These are phyloP conservation scores for Xerocomellus amylosporus DNA, from an alignment of 768 basidiomycete genomes.

Conservation along the genomic window DNA sequence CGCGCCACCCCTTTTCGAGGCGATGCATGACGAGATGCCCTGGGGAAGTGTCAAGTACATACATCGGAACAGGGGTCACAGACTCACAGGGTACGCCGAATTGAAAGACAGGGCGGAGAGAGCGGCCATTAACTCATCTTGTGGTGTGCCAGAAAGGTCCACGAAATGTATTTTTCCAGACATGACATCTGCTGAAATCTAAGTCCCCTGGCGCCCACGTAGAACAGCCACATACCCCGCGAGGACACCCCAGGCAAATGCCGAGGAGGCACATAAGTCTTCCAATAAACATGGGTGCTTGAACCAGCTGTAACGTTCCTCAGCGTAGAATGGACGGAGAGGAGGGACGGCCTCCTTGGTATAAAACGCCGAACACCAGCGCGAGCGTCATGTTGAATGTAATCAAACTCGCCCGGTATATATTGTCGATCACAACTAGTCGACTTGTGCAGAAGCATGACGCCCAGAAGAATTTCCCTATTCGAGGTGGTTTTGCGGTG, in stretches of 20 bases:
- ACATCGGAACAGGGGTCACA: conserved; percentile 33
- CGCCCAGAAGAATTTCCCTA: conserved; percentile 35
- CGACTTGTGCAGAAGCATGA: conserved; percentile 9
- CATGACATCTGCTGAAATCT: conserved; percentile 19
- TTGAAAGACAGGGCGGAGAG: conserved; percentile 11
- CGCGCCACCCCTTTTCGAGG: conserved; percentile 16
- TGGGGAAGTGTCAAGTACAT: conserved; percentile 22
- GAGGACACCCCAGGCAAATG: conserved; percentile 32
- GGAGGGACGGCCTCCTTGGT: conserved; percentile 38
- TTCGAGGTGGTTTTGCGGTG: conserved; percentile 25
- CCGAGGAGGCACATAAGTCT: conserved; percentile 39
- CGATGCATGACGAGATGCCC: conserved; percentile 21
- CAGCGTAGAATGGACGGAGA: conserved; percentile 31
- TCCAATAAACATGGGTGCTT: conserved; percentile 34
- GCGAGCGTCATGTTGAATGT: conserved; percentile 29
- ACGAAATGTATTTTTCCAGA: conserved; percentile 19
- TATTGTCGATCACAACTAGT: background rate
- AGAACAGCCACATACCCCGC: conserved; percentile 16
- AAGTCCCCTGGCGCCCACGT: background rate
- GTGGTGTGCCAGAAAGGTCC: conserved; percentile 31
- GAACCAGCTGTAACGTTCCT: background rate
- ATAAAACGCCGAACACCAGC: conserved; percentile 37
- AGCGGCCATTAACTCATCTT: conserved; percentile 13
- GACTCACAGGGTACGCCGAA: conserved; percentile 30
- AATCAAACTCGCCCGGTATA: conserved; percentile 27